phyloP scores from a whole-genome alignment of 179 eudicot species.

The Pouteria campechiana region DNA sequence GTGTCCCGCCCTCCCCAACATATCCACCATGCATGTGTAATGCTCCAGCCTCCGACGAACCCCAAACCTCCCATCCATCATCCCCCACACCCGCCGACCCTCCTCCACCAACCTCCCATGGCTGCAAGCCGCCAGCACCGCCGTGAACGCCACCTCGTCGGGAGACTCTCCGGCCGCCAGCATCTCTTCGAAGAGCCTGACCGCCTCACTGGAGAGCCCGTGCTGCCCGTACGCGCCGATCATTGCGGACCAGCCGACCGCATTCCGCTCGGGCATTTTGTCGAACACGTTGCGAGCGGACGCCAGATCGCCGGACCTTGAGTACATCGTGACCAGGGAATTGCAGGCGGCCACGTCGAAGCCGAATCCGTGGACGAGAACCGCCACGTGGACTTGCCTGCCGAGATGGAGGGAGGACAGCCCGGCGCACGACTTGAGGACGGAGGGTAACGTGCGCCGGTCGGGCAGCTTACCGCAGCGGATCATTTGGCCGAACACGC shows the following conservation, averaged over 20 bases:
- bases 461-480: constrained; percentile 17
- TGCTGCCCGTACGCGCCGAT: constrained; percentile 42
- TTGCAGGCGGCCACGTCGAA: constrained; percentile 28
- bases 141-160: constrained; percentile 29
- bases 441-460: constrained; percentile 32
- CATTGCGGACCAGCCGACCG: constrained; percentile 40
- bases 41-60: constrained; percentile 35
- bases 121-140: constrained; percentile 38
- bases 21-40: constrained; percentile 54
- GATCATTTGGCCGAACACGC: constrained; percentile 23
- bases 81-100: constrained; percentile 34
- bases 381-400: constrained; percentile 19
- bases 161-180: constrained; percentile 23
- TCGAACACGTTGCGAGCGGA: constrained; percentile 38
- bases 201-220: constrained; percentile 22
- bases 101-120: constrained; percentile 34
- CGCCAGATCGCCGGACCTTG: constrained; percentile 29
- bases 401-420: constrained; percentile 22
- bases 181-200: constrained; percentile 31
- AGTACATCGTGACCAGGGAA: constrained; percentile 43
- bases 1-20: constrained; percentile 43
- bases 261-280: constrained; percentile 27
- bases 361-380: constrained; percentile 32
- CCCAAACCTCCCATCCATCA: constrained; percentile 32
- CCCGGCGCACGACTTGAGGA: constrained; percentile 31